A percentile compares a stretch with the other conserved stretches of the same genome.
These are phyloP conservation scores for Scedosporium boydii DNA, from an alignment of 2,329 filamentous ascomycete genomes.

Conservation along the genomic window DNA sequence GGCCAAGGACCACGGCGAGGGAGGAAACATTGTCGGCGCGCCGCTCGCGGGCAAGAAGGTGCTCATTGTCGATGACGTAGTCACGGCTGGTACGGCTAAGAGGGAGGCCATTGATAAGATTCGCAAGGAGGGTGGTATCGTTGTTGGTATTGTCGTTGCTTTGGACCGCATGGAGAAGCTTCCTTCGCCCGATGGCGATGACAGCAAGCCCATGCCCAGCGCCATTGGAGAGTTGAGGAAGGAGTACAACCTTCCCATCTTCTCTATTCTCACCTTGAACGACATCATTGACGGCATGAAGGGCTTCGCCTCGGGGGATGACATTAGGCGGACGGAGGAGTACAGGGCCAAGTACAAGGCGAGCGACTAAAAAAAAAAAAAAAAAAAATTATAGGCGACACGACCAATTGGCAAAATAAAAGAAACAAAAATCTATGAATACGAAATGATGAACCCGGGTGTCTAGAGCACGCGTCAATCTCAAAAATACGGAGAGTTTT, in stretches of 20 bases:
- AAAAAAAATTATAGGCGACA: not conserved
- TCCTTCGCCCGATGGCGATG: conserved; percentile 53
- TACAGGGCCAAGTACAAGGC: conserved; percentile 61
- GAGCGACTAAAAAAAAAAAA: conserved; percentile 35
- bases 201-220: conserved; percentile 60
- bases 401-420: not conserved
- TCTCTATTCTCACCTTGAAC: conserved; percentile 73
- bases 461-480: no score
- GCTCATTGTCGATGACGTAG: conserved; percentile 91
- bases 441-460: not conserved
- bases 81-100: conserved; percentile 91
- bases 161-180: conserved; percentile 82
- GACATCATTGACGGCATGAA: conserved; percentile 68
- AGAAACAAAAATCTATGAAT: not conserved
- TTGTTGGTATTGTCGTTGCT: conserved; percentile 82
- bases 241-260: conserved; percentile 74
- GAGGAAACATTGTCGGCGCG: conserved; percentile 84
- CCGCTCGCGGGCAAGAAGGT: conserved; percentile 75
- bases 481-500: no score
- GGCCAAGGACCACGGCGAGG: conserved; percentile 91
- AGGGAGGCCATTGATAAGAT: conserved; percentile 89
- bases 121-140: conserved; percentile 68
- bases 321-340: conserved; percentile 60
- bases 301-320: conserved; percentile 49
- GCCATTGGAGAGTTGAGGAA: conserved; percentile 79